These are phyloP conservation scores for Penicillium brasilianum DNA, from an alignment of 2,329 filamentous ascomycete species.

Conservation along the genomic window DNA sequence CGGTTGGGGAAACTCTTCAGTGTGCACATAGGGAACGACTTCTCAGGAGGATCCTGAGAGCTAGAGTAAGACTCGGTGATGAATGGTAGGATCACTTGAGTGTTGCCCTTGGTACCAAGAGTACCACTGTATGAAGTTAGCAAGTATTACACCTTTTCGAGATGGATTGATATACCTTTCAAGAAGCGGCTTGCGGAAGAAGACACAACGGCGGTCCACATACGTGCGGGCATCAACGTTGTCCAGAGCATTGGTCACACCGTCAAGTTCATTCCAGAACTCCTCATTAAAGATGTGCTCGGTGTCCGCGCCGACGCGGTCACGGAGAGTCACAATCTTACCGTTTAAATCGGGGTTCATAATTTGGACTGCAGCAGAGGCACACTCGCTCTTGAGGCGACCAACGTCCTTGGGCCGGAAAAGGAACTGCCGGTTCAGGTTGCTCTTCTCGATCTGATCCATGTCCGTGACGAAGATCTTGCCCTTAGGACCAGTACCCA, in stretches of 20 bases:
- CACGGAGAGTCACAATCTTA: slow-evolving; percentile 83
- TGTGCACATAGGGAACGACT: slow-evolving; percentile 99
- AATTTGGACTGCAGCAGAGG: slow-evolving; percentile 81
- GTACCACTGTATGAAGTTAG: slow-evolving; percentile 66
- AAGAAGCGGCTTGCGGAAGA: slow-evolving; percentile 95
- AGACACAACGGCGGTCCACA: slow-evolving; percentile 93
- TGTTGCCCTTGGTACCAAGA: slow-evolving; percentile 98
- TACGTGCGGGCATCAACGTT: slow-evolving; percentile 97
- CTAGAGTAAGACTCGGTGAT: slow-evolving; percentile 96
- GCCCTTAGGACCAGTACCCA: slow-evolving; percentile 85
- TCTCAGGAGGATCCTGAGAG: slow-evolving; percentile 96
- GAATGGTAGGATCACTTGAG: slow-evolving; percentile 88
- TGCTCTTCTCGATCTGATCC: slow-evolving; percentile 99
- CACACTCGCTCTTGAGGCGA: slow-evolving; percentile 94
- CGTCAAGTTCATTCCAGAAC: slow-evolving; percentile 87
- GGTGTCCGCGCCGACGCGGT: slow-evolving; percentile 88
- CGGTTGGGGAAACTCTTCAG: slow-evolving; percentile 96
- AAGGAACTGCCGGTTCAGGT: slow-evolving; percentile 94
- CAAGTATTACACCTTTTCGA: neutral
- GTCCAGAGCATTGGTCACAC: slow-evolving; percentile 95
- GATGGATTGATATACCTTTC: slow-evolving; percentile 61
- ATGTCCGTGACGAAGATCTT: slow-evolving; percentile 95
- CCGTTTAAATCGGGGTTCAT: slow-evolving; percentile 95
- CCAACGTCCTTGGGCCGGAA: slow-evolving; percentile 95
- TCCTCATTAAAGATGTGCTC: slow-evolving; percentile 92